Evolutionary conservation across 805 yeast genomes (phyloP), one percentile per base, ranked within the genome.

Genomic region (Danielia reshetovae): DNA sequence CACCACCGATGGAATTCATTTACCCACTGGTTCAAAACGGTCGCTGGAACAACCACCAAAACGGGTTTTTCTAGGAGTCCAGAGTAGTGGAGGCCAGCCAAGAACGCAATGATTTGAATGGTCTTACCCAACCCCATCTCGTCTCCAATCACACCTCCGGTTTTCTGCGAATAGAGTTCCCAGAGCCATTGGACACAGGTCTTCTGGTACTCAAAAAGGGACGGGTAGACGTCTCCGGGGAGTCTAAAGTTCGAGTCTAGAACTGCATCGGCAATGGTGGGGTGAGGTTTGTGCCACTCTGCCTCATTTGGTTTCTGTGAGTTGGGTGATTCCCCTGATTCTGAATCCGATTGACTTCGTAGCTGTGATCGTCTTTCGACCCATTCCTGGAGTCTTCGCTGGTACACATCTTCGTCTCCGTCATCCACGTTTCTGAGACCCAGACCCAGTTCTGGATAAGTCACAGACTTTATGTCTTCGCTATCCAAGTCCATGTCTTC

Each of bases 71-170:
- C 73, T 2, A 90, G 62, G 38, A 75, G 63, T 0, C 82, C 79
- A 12, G 94, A 83, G 55, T 88, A 85, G 51, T 89, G 96, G 25
- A 93, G 65, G 0, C 95, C 93, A 0, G 97, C 97, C 7, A 93
- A 52, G 56, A 90, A 93, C 1, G 97, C 79, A 28, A 88, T 87
- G 7, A 93, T 75, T 54, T 93, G 97, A 32, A 93, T 83, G 0
- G 98, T 93, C 53, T 93, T 93, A 2, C 98, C 98, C 12, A 93
- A 62, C 0, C 98, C 98, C 98, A 93, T 93, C 57, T 93, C 98
- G 59, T 93, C 98, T 17, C 97, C 97, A 26, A 93, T 73, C 15
- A 93, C 93, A 0, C 98, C 98, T 2, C 98, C 98, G 3, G 89
- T 82, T 32, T 76, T 78, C 56, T 93, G 97, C 14, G 78, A 71